Conservation (phyloP, 2,329 filamentous ascomycete genomes). For the Pestalotiopsis sp. region DNA sequence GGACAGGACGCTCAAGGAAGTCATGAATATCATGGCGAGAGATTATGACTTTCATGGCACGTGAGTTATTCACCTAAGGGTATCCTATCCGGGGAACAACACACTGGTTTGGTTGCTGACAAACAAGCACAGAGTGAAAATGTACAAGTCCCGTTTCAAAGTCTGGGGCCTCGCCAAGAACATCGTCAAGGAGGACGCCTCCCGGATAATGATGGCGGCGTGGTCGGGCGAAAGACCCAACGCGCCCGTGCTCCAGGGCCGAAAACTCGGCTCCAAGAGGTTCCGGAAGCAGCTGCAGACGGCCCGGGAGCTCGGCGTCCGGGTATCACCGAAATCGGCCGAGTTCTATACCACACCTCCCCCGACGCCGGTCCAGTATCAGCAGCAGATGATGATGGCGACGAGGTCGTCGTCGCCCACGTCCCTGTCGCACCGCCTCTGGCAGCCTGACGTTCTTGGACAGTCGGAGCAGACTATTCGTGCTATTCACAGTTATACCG, state of each 20-base stretch:
- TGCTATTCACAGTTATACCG: slow-evolving; percentile 9
- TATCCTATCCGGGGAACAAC: too few species aligned
- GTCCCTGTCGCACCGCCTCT: not conserved
- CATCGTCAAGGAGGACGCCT: slow-evolving; percentile 22
- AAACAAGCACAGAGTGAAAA: slow-evolving; percentile 7
- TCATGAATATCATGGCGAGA: slow-evolving; percentile 22
- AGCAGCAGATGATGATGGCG: not conserved
- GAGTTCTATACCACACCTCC: not conserved
- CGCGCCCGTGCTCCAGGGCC: slow-evolving; percentile 13
- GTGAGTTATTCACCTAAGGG: too few species aligned
- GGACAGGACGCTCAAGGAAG: slow-evolving; percentile 22
- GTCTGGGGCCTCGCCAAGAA: slow-evolving; percentile 24
- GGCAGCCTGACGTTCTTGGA: not conserved
- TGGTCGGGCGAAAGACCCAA: not conserved
- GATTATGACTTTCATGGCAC: slow-evolving; percentile 23
- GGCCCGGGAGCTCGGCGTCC: not conserved
- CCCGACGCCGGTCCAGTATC: not conserved
- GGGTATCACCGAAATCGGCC: not conserved
- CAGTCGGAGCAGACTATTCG: slow-evolving; percentile 7
- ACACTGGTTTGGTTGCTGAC: too few species aligned
- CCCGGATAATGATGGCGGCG: slow-evolving; percentile 14
- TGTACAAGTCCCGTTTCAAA: slow-evolving; percentile 18
- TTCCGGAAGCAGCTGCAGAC: slow-evolving; percentile 5
- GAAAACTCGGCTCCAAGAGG: slow-evolving; percentile 15
- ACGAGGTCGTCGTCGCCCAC: not conserved